Base-by-base conservation (phyloP, 2,329 filamentous ascomycete species). In the Alternaria novae-zelandiae region DNA sequence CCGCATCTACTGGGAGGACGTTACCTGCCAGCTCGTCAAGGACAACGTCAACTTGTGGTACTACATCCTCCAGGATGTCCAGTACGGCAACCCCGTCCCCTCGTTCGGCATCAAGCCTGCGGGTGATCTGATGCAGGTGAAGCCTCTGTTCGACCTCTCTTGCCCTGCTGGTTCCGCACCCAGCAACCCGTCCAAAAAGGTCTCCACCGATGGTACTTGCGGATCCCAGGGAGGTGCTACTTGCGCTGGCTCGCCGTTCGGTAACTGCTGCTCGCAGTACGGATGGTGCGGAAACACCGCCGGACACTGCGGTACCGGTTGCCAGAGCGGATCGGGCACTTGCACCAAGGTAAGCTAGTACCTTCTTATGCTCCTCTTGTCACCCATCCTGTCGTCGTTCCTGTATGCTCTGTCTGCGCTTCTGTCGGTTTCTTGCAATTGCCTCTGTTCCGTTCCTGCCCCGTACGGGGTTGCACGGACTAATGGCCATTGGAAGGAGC, bases 1-100 rank as follows among this genome's bases (percentile, higher is more conserved):
- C 46, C 85, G 92, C 83, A 86, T 81, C n/a, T 97, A 88, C 86
- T 97, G 92, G 91, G 85, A 92, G 71, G 83, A 90, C 49, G 91
- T 95, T 56, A 91, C 89, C 56, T 97, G 93, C 85, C 79, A 82
- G 60, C 80, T 90, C 64, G 89, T 93, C 66, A 88, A 86, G 73
- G 85, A 84, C 43, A 71, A 73, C 54, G 83, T 79, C 68, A 81
- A 82, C 67, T 86, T 89, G 60, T 87, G 87, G 63, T 95, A 89
- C 87, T 95, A 91, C 90, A 92, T 88, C 54, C 86, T 94, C 25
- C 88, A 91, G 76, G 91, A 95, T 70, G 83, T 87, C 5, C 74
- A 79, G 68, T 86, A 86, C 17, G 83, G 81, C 53, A 86, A 86
- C 4, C 88, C 90, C 32, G 87, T 83, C 81, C 90, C 91, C 45